A percentile compares a stretch with the other conserved stretches of the same genome.
Evolutionary conservation across 2,329 filamentous ascomycete species (phyloP).

Genomic region (Xylariomycetidae sp.): DNA sequence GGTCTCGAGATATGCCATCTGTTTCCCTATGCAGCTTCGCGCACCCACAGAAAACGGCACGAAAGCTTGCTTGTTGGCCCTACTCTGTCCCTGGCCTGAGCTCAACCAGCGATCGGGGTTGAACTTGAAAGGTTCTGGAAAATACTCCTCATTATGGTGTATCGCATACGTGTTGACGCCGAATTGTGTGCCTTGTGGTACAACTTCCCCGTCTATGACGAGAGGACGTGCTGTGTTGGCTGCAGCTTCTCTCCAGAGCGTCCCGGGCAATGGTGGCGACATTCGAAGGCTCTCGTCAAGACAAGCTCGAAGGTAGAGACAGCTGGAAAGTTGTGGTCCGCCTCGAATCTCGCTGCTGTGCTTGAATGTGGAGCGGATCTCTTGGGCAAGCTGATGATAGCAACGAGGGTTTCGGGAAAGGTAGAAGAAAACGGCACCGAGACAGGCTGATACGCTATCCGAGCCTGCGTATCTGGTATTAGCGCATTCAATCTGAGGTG

Average conservation of each 20-base stretch:
- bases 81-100: slow-evolving; percentile 8
- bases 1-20: slow-evolving; percentile 37
- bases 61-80: slow-evolving; percentile 27
- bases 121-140: background rate
- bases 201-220: slow-evolving; percentile 3
- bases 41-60: slow-evolving; percentile 20
- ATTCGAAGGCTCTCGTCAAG: slow-evolving; percentile 5
- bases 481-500: too few species aligned
- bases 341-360: background rate
- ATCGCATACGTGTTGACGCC: slow-evolving; percentile 3
- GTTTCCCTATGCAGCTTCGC: slow-evolving; percentile 42
- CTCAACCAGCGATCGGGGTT: slow-evolving; percentile 1
- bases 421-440: slow-evolving; percentile 5
- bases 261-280: slow-evolving; percentile 1
- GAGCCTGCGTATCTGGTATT: slow-evolving; percentile 3
- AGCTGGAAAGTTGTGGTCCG: background rate
- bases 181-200: slow-evolving; percentile 4
- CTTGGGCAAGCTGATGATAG: background rate
- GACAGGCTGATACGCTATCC: slow-evolving; percentile 1
- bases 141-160: slow-evolving; percentile 5
- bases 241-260: slow-evolving; percentile 2
- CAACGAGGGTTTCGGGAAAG: slow-evolving; percentile 1
- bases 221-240: background rate
- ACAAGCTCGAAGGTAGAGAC: slow-evolving; percentile 4
- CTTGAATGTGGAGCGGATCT: slow-evolving; percentile 1